phyloP scores from a whole-genome alignment of 805 yeast genomes.

The Pichia occidentalis region DNA sequence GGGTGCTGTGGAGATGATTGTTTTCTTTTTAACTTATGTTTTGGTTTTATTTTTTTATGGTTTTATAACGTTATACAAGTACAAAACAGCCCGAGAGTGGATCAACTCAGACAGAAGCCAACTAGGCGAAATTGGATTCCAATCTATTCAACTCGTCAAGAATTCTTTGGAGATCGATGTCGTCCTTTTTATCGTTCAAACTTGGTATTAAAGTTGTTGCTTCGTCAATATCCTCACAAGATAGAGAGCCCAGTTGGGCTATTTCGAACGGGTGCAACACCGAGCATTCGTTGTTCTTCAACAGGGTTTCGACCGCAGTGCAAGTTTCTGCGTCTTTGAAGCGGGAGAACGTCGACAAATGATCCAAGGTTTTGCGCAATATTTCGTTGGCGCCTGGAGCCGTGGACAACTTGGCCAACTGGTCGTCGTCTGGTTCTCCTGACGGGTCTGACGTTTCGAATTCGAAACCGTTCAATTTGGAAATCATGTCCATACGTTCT shows the following conservation, averaged over 20 bases:
- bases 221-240: constrained; percentile 95
- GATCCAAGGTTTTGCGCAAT: constrained; percentile 84
- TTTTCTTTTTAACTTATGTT: background rate
- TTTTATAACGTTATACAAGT: too few species aligned
- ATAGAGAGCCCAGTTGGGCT: constrained; percentile 79
- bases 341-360: constrained; percentile 77
- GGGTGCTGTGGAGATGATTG: background rate
- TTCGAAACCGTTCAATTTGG: constrained; percentile 30
- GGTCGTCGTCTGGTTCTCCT: constrained; percentile 38
- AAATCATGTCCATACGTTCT: constrained; percentile 55
- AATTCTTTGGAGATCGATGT: constrained; percentile 79
- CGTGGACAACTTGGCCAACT: constrained; percentile 42
- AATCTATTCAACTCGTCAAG: constrained; percentile 77
- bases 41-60: background rate
- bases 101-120: too few species aligned
- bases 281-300: constrained; percentile 65
- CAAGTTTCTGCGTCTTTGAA: constrained; percentile 91
- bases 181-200: constrained; percentile 70
- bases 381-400: constrained; percentile 82
- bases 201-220: constrained; percentile 93
- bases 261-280: constrained; percentile 91
- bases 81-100: constrained; percentile 4
- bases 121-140: constrained; percentile 35
- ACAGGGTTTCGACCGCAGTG: constrained; percentile 83
- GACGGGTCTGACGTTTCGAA: constrained; percentile 23